These are phyloP conservation scores for Scleroderma bovista DNA, from an alignment of 768 basidiomycete genomes.

Conservation along the genomic window DNA sequence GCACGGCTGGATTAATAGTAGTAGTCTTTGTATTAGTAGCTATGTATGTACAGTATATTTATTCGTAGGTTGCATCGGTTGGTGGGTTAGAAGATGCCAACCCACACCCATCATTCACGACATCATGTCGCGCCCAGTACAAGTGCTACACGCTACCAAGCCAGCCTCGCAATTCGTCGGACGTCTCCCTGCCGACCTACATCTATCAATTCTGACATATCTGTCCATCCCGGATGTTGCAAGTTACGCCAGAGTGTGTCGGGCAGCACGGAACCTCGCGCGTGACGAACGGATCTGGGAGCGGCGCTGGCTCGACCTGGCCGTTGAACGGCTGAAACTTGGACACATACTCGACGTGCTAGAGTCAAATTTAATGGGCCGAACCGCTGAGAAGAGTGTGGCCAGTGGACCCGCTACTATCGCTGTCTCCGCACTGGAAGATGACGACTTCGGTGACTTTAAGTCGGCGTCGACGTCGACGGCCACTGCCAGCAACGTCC, in stretches of 20 bases:
- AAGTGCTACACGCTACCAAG: conserved; percentile 15
- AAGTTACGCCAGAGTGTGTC: conserved; percentile 61
- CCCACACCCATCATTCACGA: no score
- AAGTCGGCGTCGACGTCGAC: conserved; percentile 36
- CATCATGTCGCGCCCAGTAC: not conserved
- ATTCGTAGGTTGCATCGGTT: no score
- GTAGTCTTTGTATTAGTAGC: no score
- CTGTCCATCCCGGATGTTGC: conserved; percentile 80
- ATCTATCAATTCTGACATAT: conserved; percentile 65
- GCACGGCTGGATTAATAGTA: no score
- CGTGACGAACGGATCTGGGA: conserved; percentile 80
- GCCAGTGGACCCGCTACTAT: conserved; percentile 56
- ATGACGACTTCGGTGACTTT: conserved; percentile 81
- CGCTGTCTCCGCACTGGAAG: conserved; percentile 35
- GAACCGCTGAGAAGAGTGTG: conserved; percentile 10
- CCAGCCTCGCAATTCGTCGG: conserved; percentile 51
- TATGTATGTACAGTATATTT: no score
- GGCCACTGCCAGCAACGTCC: conserved; percentile 8
- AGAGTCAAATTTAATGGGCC: conserved; percentile 43
- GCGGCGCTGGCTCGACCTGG: conserved; percentile 59
- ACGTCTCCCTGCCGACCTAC: conserved; percentile 70
- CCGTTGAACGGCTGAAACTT: conserved; percentile 41
- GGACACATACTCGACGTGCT: conserved; percentile 51
- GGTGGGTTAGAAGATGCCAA: no score
- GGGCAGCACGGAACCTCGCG: conserved; percentile 56